These are phyloP conservation scores for Acephala macrosclerotiorum DNA, from an alignment of 2,329 filamentous ascomycete genomes.

Conservation along the genomic window DNA sequence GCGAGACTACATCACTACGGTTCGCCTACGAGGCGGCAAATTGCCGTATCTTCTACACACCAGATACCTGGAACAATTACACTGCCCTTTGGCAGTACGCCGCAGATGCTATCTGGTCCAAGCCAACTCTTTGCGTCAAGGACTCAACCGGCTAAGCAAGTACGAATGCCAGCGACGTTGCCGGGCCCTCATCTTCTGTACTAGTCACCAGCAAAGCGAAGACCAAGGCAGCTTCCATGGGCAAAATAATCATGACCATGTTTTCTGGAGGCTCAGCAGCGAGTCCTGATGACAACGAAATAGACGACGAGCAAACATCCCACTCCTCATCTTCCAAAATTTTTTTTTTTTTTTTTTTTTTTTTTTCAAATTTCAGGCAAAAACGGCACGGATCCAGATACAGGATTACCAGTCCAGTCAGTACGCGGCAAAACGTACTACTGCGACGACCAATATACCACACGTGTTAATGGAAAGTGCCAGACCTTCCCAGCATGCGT, in stretches of 20 bases:
- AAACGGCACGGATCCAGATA: neutral
- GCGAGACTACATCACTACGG: slow-evolving; percentile 9
- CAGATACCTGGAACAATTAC: neutral
- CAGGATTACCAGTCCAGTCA: neutral
- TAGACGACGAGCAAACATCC: neutral
- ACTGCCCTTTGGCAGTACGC: neutral
- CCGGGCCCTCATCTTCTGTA: neutral
- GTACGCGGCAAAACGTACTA: neutral
- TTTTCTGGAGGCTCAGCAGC: neutral
- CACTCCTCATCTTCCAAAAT: neutral
- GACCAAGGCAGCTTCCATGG: neutral
- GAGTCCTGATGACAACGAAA: neutral
- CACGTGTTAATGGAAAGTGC: neutral
- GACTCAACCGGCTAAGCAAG: neutral
- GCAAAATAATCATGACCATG: neutral
- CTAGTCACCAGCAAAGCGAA: neutral
- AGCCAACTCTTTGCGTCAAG: neutral
- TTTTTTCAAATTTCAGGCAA: neutral
- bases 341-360: too few species aligned
- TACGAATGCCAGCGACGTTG: neutral
- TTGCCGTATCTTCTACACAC: slow-evolving; percentile 24
- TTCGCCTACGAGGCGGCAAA: slow-evolving; percentile 21
- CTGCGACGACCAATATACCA: neutral
- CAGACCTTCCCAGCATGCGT: neutral
- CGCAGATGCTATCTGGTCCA: slow-evolving; percentile 4